Conservation (phyloP, 1,284 basidiomycete genomes). For the Austropuccinia psidii region DNA sequence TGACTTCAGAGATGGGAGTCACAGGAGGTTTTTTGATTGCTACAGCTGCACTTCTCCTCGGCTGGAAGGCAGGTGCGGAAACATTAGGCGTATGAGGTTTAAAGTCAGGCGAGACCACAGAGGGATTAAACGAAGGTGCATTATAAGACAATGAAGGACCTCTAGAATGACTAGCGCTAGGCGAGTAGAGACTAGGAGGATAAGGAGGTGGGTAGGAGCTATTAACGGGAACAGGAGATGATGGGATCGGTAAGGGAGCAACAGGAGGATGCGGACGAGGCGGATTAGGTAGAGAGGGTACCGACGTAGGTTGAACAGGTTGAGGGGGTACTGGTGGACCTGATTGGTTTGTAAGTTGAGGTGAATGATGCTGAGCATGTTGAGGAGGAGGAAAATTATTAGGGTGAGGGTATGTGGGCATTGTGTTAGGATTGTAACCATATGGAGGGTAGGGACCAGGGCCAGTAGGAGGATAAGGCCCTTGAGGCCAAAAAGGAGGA, state of each 20-base stretch:
- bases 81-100: conserved; percentile 33
- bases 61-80: conserved; percentile 23
- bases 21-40: conserved; percentile 33
- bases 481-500: conserved; percentile 17
- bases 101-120: conserved; percentile 16
- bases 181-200: conserved; percentile 4
- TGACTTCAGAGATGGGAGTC: conserved; percentile 16
- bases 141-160: conserved; percentile 35
- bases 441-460: conserved; percentile 31
- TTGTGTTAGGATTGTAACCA: conserved; percentile 23
- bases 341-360: conserved; percentile 13
- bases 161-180: conserved; percentile 9
- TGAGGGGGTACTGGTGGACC: conserved; percentile 16
- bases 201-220: neutral
- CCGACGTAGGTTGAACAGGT: neutral
- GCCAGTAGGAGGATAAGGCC: conserved; percentile 19
- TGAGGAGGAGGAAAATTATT: conserved; percentile 11
- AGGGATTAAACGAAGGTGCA: conserved; percentile 28
- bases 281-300: neutral
- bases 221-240: conserved; percentile 21
- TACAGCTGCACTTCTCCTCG: conserved; percentile 26
- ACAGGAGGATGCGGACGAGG: conserved; percentile 8
- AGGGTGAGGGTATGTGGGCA: conserved; percentile 31
- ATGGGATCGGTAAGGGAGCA: conserved; percentile 20
- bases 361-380: conserved; percentile 17